A percentile compares a stretch with the other conserved stretches of the same genome.
phyloP scores from a whole-genome alignment of 352 stramenopile species.

The Globisporangium perplexum region DNA sequence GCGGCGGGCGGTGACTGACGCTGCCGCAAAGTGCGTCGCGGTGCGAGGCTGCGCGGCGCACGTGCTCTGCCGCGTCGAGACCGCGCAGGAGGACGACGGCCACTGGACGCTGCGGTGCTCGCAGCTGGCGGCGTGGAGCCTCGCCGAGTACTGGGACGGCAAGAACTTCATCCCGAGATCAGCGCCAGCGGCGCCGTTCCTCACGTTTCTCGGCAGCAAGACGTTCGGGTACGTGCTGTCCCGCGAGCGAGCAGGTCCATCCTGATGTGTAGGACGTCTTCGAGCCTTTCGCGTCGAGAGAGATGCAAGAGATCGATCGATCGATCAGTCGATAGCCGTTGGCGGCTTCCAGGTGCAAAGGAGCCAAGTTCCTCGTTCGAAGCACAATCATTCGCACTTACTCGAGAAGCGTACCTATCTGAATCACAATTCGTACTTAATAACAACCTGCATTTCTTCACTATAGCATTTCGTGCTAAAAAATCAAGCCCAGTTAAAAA shows the following conservation, averaged over 20 bases:
- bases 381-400: too few species aligned
- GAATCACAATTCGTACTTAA: too few species aligned
- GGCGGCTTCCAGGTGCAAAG: too few species aligned
- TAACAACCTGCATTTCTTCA: too few species aligned
- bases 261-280: too few species aligned
- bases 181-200: slow-evolving; percentile 28
- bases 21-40: slow-evolving; percentile 28
- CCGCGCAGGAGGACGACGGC: slow-evolving; percentile 54
- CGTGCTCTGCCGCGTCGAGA: slow-evolving; percentile 62
- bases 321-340: too few species aligned
- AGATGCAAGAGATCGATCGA: too few species aligned
- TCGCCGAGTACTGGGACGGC: slow-evolving; percentile 71
- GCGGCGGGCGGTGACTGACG: slow-evolving; percentile 23
- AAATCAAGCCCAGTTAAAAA: too few species aligned
- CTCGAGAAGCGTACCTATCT: too few species aligned
- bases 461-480: too few species aligned
- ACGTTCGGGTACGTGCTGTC: slow-evolving; percentile 61
- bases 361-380: too few species aligned
- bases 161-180: slow-evolving; percentile 62
- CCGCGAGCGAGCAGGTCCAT: background rate
- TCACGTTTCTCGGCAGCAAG: slow-evolving; percentile 85
- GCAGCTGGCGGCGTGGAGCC: slow-evolving; percentile 54
- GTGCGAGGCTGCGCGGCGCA: slow-evolving; percentile 57
- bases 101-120: slow-evolving; percentile 67
- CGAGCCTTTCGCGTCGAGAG: too few species aligned